A percentile compares a stretch with the other conserved stretches of the same genome.
phyloP scores from a whole-genome alignment of 768 basidiomycete species.

The Dictyophora rubrovolvata region DNA sequence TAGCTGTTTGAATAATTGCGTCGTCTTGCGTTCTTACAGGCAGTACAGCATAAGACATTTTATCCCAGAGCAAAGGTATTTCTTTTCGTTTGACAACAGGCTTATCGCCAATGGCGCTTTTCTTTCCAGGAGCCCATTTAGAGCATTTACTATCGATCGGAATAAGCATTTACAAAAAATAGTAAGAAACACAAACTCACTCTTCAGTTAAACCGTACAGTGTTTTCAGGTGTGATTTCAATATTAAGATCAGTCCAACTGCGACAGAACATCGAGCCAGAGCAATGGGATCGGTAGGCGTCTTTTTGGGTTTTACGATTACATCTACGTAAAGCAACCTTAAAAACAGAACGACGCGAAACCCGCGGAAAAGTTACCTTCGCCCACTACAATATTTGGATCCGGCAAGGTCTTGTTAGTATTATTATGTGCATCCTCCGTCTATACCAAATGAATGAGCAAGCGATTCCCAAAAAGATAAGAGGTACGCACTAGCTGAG shows the following conservation, averaged over 20 bases:
- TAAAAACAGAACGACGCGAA: too few species aligned
- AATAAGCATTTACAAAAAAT: slow-evolving; percentile 2
- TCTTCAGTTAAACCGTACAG: slow-evolving; percentile 86
- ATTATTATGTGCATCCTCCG: too few species aligned
- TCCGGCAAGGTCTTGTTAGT: too few species aligned
- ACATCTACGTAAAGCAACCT: neutral
- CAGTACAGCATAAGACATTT: slow-evolving; percentile 54
- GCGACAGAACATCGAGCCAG: slow-evolving; percentile 45
- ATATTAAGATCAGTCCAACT: slow-evolving; percentile 74
- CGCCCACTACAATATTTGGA: too few species aligned
- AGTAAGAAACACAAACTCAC: slow-evolving; percentile 34
- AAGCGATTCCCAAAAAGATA: too few species aligned
- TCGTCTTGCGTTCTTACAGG: slow-evolving; percentile 58
- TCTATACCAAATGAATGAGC: too few species aligned
- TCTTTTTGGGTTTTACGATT: neutral
- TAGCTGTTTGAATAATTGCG: slow-evolving; percentile 45
- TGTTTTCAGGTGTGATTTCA: slow-evolving; percentile 77
- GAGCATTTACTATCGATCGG: slow-evolving; percentile 63
- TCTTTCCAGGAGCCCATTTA: slow-evolving; percentile 83
- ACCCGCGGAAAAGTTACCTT: too few species aligned
- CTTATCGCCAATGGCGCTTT: slow-evolving; percentile 81
- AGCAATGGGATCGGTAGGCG: neutral
- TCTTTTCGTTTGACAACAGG: slow-evolving; percentile 56
- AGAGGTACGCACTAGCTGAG: too few species aligned
- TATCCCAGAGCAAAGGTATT: slow-evolving; percentile 57